These are phyloP conservation scores for Ophiocordyceps robertsii DNA, from an alignment of 2,329 filamentous ascomycete genomes.

Conservation along the genomic window DNA sequence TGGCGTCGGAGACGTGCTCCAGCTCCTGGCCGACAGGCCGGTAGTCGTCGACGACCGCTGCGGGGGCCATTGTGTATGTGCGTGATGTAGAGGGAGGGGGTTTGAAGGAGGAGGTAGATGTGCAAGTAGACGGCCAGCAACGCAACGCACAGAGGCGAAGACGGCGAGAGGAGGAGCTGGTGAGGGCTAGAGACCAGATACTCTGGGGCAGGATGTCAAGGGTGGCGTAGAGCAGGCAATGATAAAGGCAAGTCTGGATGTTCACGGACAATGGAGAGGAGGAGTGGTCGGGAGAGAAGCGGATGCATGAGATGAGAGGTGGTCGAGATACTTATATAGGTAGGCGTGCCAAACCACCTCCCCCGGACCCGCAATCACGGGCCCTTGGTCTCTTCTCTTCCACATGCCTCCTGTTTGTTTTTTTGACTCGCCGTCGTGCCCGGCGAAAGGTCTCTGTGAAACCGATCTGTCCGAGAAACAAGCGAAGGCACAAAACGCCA, in stretches of 20 bases:
- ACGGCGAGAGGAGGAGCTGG: not conserved
- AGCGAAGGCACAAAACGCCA: not conserved
- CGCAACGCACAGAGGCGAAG: not conserved
- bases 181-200: not conserved
- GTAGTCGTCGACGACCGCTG: constrained; percentile 9
- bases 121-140: not conserved
- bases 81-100: not conserved
- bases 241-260: no score
- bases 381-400: not conserved
- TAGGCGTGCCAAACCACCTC: not conserved
- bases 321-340: not conserved
- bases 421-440: not conserved
- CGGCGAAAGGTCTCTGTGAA: not conserved
- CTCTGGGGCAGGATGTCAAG: not conserved
- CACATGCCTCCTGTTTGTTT: not conserved
- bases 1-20: constrained; percentile 34
- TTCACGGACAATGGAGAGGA: no score
- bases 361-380: not conserved
- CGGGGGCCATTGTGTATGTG: constrained; percentile 12
- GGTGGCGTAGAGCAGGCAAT: not conserved
- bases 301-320: no score
- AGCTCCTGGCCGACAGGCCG: constrained; percentile 18
- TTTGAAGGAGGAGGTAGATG: no score
- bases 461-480: not conserved
- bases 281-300: not conserved